phyloP scores from a whole-genome alignment of 306 rosid species.

The Cercis canadensis region DNA sequence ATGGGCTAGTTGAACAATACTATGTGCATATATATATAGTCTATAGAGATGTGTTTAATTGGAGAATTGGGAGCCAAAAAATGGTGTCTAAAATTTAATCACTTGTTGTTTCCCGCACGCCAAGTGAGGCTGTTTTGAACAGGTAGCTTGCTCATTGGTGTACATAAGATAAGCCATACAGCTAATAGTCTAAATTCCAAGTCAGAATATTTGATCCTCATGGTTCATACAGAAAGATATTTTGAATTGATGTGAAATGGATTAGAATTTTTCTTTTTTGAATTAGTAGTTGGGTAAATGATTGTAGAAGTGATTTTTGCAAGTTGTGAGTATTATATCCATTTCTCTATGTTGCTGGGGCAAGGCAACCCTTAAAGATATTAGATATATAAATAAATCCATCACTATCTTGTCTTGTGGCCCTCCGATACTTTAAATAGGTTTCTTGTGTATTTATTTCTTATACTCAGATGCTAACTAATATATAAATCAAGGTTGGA shows the following conservation, averaged over 20 bases:
- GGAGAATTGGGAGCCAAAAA: neutral
- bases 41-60: neutral
- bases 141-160: slow-evolving; percentile 26
- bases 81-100: slow-evolving; percentile 4
- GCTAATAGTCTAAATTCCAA: slow-evolving; percentile 8
- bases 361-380: too few species aligned
- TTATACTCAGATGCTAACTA: too few species aligned
- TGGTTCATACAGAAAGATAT: slow-evolving; percentile 25
- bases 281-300: neutral
- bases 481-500: too few species aligned
- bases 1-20: slow-evolving; percentile 19
- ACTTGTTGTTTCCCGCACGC: slow-evolving; percentile 62
- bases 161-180: slow-evolving; percentile 9
- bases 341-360: too few species aligned
- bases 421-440: too few species aligned
- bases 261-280: neutral
- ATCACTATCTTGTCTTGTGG: too few species aligned
- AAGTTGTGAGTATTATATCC: too few species aligned
- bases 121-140: slow-evolving; percentile 36
- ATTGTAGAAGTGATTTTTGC: neutral
- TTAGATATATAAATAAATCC: too few species aligned
- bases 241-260: neutral
- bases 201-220: slow-evolving; percentile 12
- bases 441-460: too few species aligned
- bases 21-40: slow-evolving; percentile 13